Percentiles rank a stretch among this genome's conserved stretches.
These are phyloP conservation scores for Rhodamnia argentea DNA, from an alignment of 345 rosid species.

Conservation along the genomic window DNA sequence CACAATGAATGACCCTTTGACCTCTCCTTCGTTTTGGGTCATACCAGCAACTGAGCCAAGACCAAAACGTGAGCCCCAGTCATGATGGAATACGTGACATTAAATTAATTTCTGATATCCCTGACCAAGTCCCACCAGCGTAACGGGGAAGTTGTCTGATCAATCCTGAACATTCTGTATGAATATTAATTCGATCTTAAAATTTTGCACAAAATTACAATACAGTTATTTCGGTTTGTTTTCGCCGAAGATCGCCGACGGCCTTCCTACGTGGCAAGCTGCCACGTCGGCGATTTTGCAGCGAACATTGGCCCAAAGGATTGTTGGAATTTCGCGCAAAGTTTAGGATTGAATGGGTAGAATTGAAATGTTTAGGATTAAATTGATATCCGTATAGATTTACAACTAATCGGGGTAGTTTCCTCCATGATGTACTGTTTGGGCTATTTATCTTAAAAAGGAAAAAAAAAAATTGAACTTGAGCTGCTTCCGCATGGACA, in stretches of 20 bases:
- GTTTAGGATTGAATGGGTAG: too few species aligned
- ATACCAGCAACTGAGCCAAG: background rate
- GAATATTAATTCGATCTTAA: background rate
- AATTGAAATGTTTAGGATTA: background rate
- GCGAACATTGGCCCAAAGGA: background rate
- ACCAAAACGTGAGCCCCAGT: background rate
- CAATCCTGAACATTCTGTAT: background rate
- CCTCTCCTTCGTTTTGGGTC: background rate
- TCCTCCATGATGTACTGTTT: background rate
- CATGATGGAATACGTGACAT: background rate
- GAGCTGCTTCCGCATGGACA: background rate
- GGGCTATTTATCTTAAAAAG: background rate
- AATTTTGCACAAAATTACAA: rapidly evolving
- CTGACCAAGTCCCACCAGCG: background rate
- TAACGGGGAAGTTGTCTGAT: background rate
- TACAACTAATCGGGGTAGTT: background rate
- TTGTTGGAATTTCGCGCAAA: background rate
- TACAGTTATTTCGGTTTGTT: background rate
- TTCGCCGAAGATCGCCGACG: rapidly evolving
- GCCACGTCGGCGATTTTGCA: rapidly evolving
- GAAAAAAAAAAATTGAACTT: background rate
- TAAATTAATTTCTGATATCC: background rate
- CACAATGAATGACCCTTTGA: background rate
- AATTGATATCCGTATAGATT: rapidly evolving
- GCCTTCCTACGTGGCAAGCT: rapidly evolving